Base-by-base conservation (phyloP, 208 protist species). In the Leishmania tropica region DNA sequence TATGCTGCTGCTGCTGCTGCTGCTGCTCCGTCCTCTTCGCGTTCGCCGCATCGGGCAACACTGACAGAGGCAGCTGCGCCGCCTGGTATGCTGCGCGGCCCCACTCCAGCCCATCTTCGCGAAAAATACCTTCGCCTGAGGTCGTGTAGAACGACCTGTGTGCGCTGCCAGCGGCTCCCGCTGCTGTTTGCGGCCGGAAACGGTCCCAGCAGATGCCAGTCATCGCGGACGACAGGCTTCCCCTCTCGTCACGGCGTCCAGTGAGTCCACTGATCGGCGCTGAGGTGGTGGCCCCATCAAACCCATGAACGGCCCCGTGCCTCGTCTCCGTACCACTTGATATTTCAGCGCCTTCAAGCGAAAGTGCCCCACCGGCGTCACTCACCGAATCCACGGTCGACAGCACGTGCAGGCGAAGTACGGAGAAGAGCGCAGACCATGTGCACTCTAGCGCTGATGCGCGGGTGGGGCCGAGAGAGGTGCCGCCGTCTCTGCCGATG, bases 121-220 rank as follows among this genome's bases (percentile, higher is more conserved):
- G 48, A n/a, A 85, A 85, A 8, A 81, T n/a, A 5, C 53, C 65
- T 19, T 78, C 82, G 5, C 82, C 64, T 13, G 24, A 51, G 8
- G 28, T 17, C 40, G 45, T n/a, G 70, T 28, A 11, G 47, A 31
- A 1, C 42, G 45, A 54, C 21, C 21, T 40, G 47, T 42, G 75
- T 10, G 35, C 10, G n/a, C 3, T 31, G 58, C 13, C 67, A 24
- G 6, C 42, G 28, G 28, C n/a, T 13, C 15, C 40, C 2, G 13
- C 40, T 31, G 60, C 40, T 17, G 47, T 5, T 19, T 31, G 2
- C 4, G n/a, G 37, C 11, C 73, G 64, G 15, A 85, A 79, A 51
- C 82, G 82, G 6, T 37, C 37, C 82, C 82, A 85, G 73, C 28
- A 11, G 53, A 83, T 83, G 53, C 80, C 80, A 2, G 74, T 21